Conservation (phyloP, 1,139 yeast species). For the Kodamaea suecica region DNA sequence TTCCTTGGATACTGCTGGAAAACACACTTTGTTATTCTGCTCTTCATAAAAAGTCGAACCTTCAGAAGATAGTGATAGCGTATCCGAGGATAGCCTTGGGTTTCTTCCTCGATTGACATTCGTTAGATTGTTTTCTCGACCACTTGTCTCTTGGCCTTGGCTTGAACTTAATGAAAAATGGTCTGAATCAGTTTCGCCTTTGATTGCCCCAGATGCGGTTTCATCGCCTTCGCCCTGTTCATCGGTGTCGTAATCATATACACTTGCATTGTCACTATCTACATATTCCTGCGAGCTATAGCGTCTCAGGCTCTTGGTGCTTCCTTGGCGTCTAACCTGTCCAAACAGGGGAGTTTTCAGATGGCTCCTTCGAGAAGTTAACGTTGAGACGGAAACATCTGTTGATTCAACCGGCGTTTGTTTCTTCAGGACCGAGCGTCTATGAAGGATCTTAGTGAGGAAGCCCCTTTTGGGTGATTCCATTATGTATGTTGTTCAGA, state of each 20-base stretch:
- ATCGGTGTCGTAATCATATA: constrained; percentile 14
- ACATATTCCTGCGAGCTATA: constrained; percentile 10
- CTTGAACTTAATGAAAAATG: constrained; percentile 6
- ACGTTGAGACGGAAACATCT: neutral
- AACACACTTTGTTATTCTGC: neutral
- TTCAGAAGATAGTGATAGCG: neutral
- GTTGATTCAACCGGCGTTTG: neutral
- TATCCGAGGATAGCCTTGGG: neutral
- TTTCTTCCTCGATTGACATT: neutral
- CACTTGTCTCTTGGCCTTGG: constrained; percentile 1
- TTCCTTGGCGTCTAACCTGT: neutral
- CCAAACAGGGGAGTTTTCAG: constrained; percentile 1
- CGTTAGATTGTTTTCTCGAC: neutral
- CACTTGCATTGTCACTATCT: constrained; percentile 14
- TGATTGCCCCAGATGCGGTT: neutral
- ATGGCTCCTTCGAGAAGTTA: neutral
- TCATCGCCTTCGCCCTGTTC: constrained; percentile 8
- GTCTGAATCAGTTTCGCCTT: constrained; percentile 8
- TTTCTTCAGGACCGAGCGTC: constrained; percentile 2
- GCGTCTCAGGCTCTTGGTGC: constrained; percentile 1
- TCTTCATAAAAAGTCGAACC: neutral
- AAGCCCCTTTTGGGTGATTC: constrained; percentile 1
- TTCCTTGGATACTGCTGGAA: constrained; percentile 4
- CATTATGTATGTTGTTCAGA: no score
- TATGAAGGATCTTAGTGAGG: constrained; percentile 1